Evolutionary conservation across 176 grass and related monocot species (phyloP).

Genomic region (Oryza longistaminata): DNA sequence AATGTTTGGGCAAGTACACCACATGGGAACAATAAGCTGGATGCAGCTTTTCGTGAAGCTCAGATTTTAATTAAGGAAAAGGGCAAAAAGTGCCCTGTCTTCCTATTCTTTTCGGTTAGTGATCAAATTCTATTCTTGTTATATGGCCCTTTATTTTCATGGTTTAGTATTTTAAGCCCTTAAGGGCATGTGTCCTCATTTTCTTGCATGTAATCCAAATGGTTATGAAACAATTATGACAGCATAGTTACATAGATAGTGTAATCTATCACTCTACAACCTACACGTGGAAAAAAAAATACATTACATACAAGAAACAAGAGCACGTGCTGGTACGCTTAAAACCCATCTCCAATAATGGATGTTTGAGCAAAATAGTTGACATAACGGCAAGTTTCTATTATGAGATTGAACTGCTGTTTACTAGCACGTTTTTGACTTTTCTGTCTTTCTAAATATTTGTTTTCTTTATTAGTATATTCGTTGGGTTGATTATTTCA

Average conservation of each 20-base stretch:
- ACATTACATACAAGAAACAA: neutral
- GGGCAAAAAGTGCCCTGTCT: constrained; percentile 62
- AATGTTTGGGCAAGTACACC: constrained; percentile 88
- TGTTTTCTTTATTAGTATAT: constrained; percentile 14
- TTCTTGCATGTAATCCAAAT: neutral
- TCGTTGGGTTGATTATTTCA: neutral
- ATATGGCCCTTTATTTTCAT: constrained; percentile 28
- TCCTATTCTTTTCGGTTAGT: constrained; percentile 91
- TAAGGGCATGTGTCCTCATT: neutral
- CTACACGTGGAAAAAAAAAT: neutral
- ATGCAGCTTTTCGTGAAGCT: constrained; percentile 63
- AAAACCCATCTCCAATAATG: neutral
- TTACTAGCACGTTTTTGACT: neutral
- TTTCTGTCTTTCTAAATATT: constrained; percentile 13
- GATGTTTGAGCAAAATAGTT: constrained; percentile 25
- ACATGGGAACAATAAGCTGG: constrained; percentile 73
- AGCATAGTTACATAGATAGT: neutral
- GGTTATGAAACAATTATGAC: neutral
- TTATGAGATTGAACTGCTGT: neutral
- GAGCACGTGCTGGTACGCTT: neutral
- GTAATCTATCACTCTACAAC: neutral
- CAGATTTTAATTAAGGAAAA: constrained; percentile 51
- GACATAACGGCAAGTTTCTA: constrained; percentile 17
- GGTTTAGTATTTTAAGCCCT: neutral
- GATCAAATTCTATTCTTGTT: constrained; percentile 29